A percentile compares a stretch with the other conserved stretches of the same genome.
phyloP scores from a whole-genome alignment of 2,329 filamentous ascomycete genomes.

The Metarhizium humberi region DNA sequence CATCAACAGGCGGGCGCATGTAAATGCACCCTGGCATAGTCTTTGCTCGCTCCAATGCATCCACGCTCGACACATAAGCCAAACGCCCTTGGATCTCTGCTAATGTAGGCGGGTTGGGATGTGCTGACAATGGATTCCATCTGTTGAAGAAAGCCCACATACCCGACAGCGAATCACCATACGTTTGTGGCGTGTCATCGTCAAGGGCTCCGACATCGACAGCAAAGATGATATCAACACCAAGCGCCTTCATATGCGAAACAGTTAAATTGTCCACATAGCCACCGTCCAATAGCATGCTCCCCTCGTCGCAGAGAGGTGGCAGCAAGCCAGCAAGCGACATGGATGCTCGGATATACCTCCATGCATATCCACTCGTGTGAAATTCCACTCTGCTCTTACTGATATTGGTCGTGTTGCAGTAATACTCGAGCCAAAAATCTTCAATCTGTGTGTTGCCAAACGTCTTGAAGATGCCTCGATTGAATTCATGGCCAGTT shows the following conservation, averaged over 20 bases:
- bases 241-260: conserved; percentile 90
- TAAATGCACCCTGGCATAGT: conserved; percentile 84
- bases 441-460: conserved; percentile 96
- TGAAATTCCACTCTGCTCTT: conserved; percentile 88
- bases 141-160: conserved; percentile 92
- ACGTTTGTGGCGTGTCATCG: conserved; percentile 82
- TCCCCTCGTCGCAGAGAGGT: conserved; percentile 91
- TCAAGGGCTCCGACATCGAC: conserved; percentile 90
- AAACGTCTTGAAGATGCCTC: conserved; percentile 97
- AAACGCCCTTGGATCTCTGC: conserved; percentile 92
- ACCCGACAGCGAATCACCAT: conserved; percentile 88
- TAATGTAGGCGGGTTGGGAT: conserved; percentile 86
- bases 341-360: conserved; percentile 95
- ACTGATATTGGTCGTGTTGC: conserved; percentile 98
- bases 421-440: conserved; percentile 98
- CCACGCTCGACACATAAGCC: conserved; percentile 90
- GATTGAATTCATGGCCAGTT: conserved; percentile 97
- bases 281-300: conserved; percentile 91
- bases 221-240: conserved; percentile 89
- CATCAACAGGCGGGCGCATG: conserved; percentile 90
- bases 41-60: conserved; percentile 90
- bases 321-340: conserved; percentile 86
- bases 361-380: conserved; percentile 93
- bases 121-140: conserved; percentile 89
- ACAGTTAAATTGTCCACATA: conserved; percentile 98